Evolutionary conservation across 1,284 basidiomycete species (phyloP), one percentile per base, ranked within the genome.

Genomic region (Tetrapyrgos nigripes): DNA sequence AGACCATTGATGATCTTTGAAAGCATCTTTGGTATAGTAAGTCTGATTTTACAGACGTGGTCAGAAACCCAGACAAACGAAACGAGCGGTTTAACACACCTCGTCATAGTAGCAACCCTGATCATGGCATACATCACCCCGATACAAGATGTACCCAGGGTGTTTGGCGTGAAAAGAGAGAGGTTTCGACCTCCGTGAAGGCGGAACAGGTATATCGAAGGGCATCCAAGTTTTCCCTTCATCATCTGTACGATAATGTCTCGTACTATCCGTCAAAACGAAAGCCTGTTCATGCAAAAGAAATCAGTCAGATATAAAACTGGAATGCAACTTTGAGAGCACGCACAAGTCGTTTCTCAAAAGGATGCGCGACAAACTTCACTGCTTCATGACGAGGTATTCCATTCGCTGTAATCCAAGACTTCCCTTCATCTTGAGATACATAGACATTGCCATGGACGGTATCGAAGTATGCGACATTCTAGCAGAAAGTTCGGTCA

Each of bases 371-470:
- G 56, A 98, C 79, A 53, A 98, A 86, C 79, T 92, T 86, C 8
- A 79, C 68, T 1, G 92, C 88, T 53, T 83, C 75, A 27, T 89
- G 88, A 48, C 73, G 66, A 0, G 86, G 87, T 49, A 97, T 85
- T 48, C 80, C 86, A 0, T 82, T 76, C 51, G 91, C 86, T 50
- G 69, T 72, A 1, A 72, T 73, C 95, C 96, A 98, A 0, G 77
- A 76, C 75, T 90, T 95, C 52, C 97, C 97, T 77, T 99, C 97
- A 70, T 98, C 87, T n/a, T 82, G 79, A 2, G 94, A 96, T 4
- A 96, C 84, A 68, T 88, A 87, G 6, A 98, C 82, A 58, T 86
- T 81, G 9, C 90, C 85, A 11, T 83, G 79, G n/a, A 84, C 67
- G 1, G 85, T 74, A 73, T 98, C 96, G 71, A 96, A 93, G 70